Percentiles rank a stretch among this genome's conserved stretches.
phyloP scores from a whole-genome alignment of 2,329 filamentous ascomycete species.

The Exserohilum rostratum region DNA sequence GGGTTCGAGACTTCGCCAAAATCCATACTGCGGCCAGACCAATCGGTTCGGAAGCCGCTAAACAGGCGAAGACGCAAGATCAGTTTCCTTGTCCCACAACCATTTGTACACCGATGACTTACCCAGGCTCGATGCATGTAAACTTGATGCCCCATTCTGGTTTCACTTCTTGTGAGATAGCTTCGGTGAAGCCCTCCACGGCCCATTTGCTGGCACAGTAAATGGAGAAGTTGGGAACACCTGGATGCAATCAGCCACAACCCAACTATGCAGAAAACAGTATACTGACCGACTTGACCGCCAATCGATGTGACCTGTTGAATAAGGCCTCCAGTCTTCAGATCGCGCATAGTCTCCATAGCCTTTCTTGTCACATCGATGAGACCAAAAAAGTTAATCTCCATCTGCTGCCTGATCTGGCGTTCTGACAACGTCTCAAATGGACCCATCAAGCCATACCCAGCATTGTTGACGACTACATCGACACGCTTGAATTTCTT shows the following conservation, averaged over 20 bases:
- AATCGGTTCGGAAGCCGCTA: constrained; percentile 55
- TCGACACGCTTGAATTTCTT: constrained; percentile 63
- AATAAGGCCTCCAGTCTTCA: constrained; percentile 60
- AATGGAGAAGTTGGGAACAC: constrained; percentile 49
- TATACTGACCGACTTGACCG: constrained; percentile 48
- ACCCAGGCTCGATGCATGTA: constrained; percentile 51
- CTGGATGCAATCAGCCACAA: constrained; percentile 12
- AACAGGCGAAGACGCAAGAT: background rate
- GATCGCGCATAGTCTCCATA: constrained; percentile 53
- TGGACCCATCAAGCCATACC: constrained; percentile 60
- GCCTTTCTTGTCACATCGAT: constrained; percentile 59
- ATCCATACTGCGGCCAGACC: constrained; percentile 54
- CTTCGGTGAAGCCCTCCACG: constrained; percentile 57
- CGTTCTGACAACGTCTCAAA: constrained; percentile 60
- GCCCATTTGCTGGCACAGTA: constrained; percentile 55
- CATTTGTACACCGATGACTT: background rate
- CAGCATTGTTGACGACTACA: constrained; percentile 67
- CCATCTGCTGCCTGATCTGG: constrained; percentile 60
- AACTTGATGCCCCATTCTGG: constrained; percentile 57
- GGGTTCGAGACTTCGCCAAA: constrained; percentile 53
- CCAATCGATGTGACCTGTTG: constrained; percentile 63
- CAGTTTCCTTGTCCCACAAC: background rate
- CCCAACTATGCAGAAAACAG: background rate
- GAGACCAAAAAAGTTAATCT: constrained; percentile 66
- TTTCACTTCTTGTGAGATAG: constrained; percentile 51